Conservation (phyloP, 2,329 filamentous ascomycete genomes). For the Fusarium liriodendri region DNA sequence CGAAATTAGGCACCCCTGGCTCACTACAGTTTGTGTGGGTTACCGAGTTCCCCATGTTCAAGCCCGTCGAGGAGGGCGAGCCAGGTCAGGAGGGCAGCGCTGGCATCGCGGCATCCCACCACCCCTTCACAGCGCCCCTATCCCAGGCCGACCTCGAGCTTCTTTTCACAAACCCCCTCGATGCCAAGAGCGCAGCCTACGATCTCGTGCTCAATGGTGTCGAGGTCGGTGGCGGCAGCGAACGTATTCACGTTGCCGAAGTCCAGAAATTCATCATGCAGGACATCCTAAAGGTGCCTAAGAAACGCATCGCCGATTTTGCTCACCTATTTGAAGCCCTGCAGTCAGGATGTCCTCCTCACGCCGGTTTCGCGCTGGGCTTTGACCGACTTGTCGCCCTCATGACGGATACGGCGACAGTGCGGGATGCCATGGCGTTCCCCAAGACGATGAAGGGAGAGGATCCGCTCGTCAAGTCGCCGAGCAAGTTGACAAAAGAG, state of each 20-base stretch:
- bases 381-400: slow-evolving; percentile 89
- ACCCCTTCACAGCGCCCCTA: slow-evolving; percentile 93
- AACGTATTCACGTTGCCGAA: slow-evolving; percentile 86
- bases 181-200: slow-evolving; percentile 87
- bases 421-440: slow-evolving; percentile 96
- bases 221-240: slow-evolving; percentile 91
- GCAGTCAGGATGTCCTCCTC: slow-evolving; percentile 88
- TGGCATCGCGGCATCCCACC: slow-evolving; percentile 88
- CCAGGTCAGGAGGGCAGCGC: slow-evolving; percentile 85
- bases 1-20: slow-evolving; percentile 50
- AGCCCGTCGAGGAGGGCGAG: slow-evolving; percentile 70
- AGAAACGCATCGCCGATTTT: slow-evolving; percentile 81
- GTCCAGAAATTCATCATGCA: slow-evolving; percentile 89
- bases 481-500: slow-evolving; percentile 72
- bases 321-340: slow-evolving; percentile 86
- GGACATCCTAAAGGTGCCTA: slow-evolving; percentile 82
- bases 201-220: slow-evolving; percentile 96
- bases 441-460: slow-evolving; percentile 93
- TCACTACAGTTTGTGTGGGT: slow-evolving; percentile 84
- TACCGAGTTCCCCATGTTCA: slow-evolving; percentile 92
- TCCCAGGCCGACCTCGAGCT: slow-evolving; percentile 77
- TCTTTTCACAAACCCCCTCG: slow-evolving; percentile 77
- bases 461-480: slow-evolving; percentile 84
- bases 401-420: slow-evolving; percentile 79
- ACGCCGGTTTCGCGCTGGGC: slow-evolving; percentile 92